These are phyloP conservation scores for Fomitopsis pinicola DNA, from an alignment of 1,284 basidiomycete genomes.

Conservation along the genomic window DNA sequence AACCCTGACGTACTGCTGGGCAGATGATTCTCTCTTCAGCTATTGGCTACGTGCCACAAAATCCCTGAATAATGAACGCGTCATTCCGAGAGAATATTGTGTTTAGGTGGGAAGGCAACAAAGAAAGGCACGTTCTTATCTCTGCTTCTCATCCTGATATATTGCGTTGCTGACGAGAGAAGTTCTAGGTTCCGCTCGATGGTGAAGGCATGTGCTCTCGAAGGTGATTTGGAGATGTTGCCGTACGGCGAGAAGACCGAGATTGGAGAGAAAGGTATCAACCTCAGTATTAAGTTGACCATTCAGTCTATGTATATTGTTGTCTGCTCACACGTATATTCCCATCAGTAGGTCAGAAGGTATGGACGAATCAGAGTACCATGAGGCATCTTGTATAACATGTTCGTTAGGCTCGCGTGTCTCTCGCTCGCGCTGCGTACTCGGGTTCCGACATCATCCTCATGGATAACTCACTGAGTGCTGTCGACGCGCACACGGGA, in stretches of 20 bases:
- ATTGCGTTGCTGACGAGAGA: no score
- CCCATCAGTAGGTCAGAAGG: conserved; percentile 50
- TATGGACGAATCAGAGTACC: neutral
- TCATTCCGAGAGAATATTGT: conserved; percentile 65
- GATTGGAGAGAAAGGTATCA: conserved; percentile 84
- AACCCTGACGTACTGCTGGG: no score
- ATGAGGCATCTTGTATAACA: neutral
- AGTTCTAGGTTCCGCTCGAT: conserved; percentile 44
- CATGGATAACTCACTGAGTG: conserved; percentile 68
- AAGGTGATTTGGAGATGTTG: conserved; percentile 65
- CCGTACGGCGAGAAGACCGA: conserved; percentile 69
- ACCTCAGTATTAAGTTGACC: conserved; percentile 43
- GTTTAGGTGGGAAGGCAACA: conserved; percentile 59
- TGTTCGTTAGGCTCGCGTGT: conserved; percentile 64
- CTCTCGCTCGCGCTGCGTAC: conserved; percentile 78
- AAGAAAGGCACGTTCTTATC: conserved; percentile 33
- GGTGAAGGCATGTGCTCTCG: conserved; percentile 57
- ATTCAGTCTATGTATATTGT: no score
- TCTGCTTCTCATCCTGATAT: no score
- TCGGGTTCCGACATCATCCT: conserved; percentile 70
- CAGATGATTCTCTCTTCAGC: conserved; percentile 62
- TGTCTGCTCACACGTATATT: neutral
- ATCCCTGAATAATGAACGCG: conserved; percentile 77
- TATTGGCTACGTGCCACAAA: conserved; percentile 75
- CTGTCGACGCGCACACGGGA: conserved; percentile 70